Conservation (phyloP, 768 basidiomycete genomes). For the Serendipita sp. region DNA sequence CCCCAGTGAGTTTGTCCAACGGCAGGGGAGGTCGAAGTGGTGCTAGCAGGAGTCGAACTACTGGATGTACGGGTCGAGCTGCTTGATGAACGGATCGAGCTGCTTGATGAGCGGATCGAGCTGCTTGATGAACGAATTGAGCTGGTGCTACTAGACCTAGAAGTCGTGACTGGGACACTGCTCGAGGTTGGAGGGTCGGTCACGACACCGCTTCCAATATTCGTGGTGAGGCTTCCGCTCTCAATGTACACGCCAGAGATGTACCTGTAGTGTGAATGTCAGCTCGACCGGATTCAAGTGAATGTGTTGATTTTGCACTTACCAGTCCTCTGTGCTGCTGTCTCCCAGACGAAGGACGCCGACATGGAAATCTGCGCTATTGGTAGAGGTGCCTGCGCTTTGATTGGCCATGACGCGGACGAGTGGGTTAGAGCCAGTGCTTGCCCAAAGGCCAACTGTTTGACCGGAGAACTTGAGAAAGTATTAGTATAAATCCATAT, state of each 20-base stretch:
- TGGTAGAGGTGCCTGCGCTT: slow-evolving; percentile 36
- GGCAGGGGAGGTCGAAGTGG: slow-evolving; percentile 20
- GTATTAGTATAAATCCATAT: neutral
- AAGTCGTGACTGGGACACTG: slow-evolving; percentile 8
- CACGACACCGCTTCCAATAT: slow-evolving; percentile 26
- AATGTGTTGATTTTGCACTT: no score
- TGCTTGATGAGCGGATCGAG: slow-evolving; percentile 15
- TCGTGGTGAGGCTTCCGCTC: slow-evolving; percentile 37
- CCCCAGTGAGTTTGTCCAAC: slow-evolving; percentile 31
- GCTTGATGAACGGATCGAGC: slow-evolving; percentile 18
- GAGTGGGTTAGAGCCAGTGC: slow-evolving; percentile 32
- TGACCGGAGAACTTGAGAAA: slow-evolving; percentile 30
- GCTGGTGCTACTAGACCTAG: slow-evolving; percentile 4
- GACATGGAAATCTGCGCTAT: slow-evolving; percentile 46
- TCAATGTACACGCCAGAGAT: slow-evolving; percentile 47
- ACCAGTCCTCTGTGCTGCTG: slow-evolving; percentile 33
- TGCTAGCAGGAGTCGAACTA: neutral
- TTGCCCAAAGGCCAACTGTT: slow-evolving; percentile 44
- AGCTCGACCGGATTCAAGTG: no score
- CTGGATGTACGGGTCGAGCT: neutral
- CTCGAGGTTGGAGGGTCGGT: slow-evolving; percentile 6
- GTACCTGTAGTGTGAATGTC: slow-evolving; percentile 17
- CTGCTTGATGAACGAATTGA: slow-evolving; percentile 17
- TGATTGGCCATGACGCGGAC: slow-evolving; percentile 33
- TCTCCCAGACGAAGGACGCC: slow-evolving; percentile 42